Evolutionary conservation across 1,284 basidiomycete species (phyloP).

Genomic region (Sporisorium sorghi): DNA sequence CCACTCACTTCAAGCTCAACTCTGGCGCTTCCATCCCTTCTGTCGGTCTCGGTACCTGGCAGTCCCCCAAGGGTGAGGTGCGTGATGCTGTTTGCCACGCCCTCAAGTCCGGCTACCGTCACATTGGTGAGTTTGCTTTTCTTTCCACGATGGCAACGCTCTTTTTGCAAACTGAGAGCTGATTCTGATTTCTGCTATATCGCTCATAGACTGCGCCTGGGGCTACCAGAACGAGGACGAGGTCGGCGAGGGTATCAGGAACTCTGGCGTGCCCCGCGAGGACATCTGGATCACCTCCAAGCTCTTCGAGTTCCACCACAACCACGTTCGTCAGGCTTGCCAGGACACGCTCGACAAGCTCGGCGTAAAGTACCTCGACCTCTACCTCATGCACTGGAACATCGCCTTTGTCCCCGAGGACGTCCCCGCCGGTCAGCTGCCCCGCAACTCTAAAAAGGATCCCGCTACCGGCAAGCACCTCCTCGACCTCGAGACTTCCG

Average conservation of each 20-base stretch:
- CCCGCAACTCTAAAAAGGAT: constrained; percentile 61
- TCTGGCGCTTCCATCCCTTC: constrained; percentile 57
- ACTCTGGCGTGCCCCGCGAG: constrained; percentile 78
- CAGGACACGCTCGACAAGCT: constrained; percentile 80
- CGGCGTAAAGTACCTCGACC: constrained; percentile 80
- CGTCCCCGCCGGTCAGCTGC: constrained; percentile 55
- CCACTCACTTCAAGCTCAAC: constrained; percentile 57
- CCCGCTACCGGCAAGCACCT: constrained; percentile 72
- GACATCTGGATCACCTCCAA: constrained; percentile 88
- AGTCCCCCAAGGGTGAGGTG: constrained; percentile 71
- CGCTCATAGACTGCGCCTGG: constrained; percentile 54
- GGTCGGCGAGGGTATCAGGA: constrained; percentile 82
- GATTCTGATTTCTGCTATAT: too few relatives aligned
- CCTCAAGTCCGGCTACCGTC: constrained; percentile 60
- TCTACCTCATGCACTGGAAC: constrained; percentile 84
- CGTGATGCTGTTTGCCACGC: constrained; percentile 71
- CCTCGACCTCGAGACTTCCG: constrained; percentile 76
- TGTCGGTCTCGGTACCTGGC: constrained; percentile 58
- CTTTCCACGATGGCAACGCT: too few relatives aligned
- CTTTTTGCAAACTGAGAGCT: too few relatives aligned
- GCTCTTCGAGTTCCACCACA: constrained; percentile 78
- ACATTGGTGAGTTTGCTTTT: too few relatives aligned
- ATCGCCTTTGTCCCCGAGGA: constrained; percentile 61
- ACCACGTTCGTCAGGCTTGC: constrained; percentile 73
- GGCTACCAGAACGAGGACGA: constrained; percentile 80